A percentile compares a stretch with the other conserved stretches of the same genome.
phyloP scores from a whole-genome alignment of 2,329 filamentous ascomycete genomes.

The Trichoderma atroviride region DNA sequence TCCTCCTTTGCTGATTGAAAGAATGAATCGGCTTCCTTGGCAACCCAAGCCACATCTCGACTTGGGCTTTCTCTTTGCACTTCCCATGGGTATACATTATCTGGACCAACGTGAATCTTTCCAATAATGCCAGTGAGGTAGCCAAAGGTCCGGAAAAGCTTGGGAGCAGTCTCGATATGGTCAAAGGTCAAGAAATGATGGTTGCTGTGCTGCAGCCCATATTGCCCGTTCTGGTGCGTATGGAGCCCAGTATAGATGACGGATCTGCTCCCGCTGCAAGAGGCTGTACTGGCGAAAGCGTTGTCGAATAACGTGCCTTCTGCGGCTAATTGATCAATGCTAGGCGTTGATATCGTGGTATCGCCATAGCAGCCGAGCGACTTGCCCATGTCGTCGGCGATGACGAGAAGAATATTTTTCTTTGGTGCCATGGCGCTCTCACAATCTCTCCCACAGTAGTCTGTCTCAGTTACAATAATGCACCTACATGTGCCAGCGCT shows the following conservation, averaged over 20 bases:
- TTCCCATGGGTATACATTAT: slow-evolving; percentile 17
- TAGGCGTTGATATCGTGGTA: slow-evolving; percentile 13
- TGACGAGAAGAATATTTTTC: slow-evolving; percentile 17
- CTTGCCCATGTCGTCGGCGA: slow-evolving; percentile 14
- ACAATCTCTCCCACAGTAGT: neutral
- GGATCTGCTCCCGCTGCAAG: slow-evolving; percentile 4
- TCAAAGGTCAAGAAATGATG: slow-evolving; percentile 20
- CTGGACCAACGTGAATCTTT: slow-evolving; percentile 11
- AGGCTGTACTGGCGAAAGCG: slow-evolving; percentile 16
- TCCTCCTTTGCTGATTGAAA: slow-evolving; percentile 10
- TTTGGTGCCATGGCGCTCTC: neutral
- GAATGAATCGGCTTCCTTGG: neutral
- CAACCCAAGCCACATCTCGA: slow-evolving; percentile 14
- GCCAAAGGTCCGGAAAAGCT: slow-evolving; percentile 1
- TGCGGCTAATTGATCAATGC: neutral
- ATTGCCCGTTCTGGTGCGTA: slow-evolving; percentile 20
- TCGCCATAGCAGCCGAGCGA: slow-evolving; percentile 14
- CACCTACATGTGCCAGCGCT: neutral
- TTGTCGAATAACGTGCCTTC: slow-evolving; percentile 2
- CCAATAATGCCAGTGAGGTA: slow-evolving; percentile 11
- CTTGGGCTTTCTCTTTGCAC: slow-evolving; percentile 14
- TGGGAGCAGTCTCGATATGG: slow-evolving; percentile 11
- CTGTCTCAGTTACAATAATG: neutral
- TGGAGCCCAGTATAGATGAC: slow-evolving; percentile 18
- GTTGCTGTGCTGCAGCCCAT: slow-evolving; percentile 10